These are phyloP conservation scores for Pythium graminicola DNA, from an alignment of 352 stramenopile species.

Conservation along the genomic window DNA sequence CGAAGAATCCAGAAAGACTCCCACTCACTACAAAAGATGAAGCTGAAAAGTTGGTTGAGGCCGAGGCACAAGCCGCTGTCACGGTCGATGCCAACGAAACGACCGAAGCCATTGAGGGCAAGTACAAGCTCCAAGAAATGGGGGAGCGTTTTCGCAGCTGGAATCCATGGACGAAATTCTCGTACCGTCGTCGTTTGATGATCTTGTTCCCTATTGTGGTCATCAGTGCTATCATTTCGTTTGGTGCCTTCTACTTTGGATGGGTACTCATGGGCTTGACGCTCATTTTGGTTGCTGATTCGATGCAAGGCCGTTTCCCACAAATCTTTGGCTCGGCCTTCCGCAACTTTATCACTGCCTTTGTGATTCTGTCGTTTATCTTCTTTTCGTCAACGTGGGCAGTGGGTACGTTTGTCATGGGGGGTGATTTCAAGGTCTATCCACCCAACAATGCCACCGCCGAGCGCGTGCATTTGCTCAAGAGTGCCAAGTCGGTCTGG, in stretches of 20 bases:
- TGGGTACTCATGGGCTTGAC: slow-evolving; percentile 80
- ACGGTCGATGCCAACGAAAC: slow-evolving; percentile 49
- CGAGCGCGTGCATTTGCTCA: slow-evolving; percentile 29
- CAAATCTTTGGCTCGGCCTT: slow-evolving; percentile 85
- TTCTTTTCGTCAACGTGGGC: slow-evolving; percentile 86
- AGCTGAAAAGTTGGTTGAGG: slow-evolving; percentile 22
- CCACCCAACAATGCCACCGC: slow-evolving; percentile 32
- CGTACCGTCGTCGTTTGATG: slow-evolving; percentile 48
- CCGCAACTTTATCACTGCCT: slow-evolving; percentile 80
- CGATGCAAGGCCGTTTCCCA: slow-evolving; percentile 77
- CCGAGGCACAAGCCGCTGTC: slow-evolving; percentile 14
- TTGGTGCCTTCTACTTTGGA: slow-evolving; percentile 69
- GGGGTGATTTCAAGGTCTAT: slow-evolving; percentile 74
- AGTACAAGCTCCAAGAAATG: slow-evolving; percentile 41
- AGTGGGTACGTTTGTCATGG: slow-evolving; percentile 83
- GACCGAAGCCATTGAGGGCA: slow-evolving; percentile 51
- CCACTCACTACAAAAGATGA: slow-evolving; percentile 20
- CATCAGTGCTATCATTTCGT: slow-evolving; percentile 76
- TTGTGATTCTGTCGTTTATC: slow-evolving; percentile 78
- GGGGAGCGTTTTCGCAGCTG: slow-evolving; percentile 37
- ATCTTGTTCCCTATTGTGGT: slow-evolving; percentile 68
- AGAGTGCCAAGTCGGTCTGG: slow-evolving; percentile 47
- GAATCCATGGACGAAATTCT: slow-evolving; percentile 80
- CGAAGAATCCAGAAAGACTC: slow-evolving; percentile 10
- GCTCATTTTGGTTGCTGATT: slow-evolving; percentile 69